These are phyloP conservation scores for Colletotrichum liriopes DNA, from an alignment of 2,329 filamentous ascomycete genomes.

Conservation along the genomic window DNA sequence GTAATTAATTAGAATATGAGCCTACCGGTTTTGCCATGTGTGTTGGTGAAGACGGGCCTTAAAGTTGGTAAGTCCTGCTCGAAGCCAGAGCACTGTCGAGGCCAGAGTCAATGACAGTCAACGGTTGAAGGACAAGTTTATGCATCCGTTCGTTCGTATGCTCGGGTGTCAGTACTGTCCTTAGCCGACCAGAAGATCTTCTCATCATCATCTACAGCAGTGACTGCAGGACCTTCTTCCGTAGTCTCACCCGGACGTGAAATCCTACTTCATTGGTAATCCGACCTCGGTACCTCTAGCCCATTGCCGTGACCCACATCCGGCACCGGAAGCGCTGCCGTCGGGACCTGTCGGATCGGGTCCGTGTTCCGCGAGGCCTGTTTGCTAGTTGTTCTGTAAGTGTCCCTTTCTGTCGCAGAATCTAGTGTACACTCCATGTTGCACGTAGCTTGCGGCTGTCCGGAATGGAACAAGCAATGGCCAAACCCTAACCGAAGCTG, in stretches of 20 bases:
- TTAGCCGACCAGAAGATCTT: background rate
- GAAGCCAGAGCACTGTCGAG: background rate
- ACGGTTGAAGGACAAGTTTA: background rate
- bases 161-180: background rate
- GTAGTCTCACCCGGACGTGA: background rate
- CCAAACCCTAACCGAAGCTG: background rate
- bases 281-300: background rate
- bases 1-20: background rate
- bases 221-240: background rate
- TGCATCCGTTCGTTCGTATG: background rate
- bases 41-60: background rate
- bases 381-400: background rate
- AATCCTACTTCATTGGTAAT: background rate
- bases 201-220: background rate
- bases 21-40: background rate
- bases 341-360: background rate
- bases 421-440: background rate
- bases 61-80: background rate
- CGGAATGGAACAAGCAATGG: too few relatives aligned
- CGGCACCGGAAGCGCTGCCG: constrained; percentile 8
- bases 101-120: background rate
- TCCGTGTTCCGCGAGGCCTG: constrained; percentile 4
- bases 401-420: background rate
- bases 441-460: background rate
- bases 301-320: background rate